phyloP scores from a whole-genome alignment of 805 yeast genomes.

The Kodamaea restingae region DNA sequence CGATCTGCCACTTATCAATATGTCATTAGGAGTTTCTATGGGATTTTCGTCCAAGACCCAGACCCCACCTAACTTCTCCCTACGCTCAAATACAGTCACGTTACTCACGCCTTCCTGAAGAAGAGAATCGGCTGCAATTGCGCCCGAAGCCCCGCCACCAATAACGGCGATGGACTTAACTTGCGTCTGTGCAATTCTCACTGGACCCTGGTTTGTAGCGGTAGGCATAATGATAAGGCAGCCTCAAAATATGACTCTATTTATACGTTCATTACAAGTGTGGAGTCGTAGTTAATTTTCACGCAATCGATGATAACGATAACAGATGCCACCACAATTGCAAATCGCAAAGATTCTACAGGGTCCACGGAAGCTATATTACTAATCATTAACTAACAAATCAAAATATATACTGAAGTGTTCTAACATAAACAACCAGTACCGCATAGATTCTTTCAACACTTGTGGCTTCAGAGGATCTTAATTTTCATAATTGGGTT shows the following conservation, averaged over 20 bases:
- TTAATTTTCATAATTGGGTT: no score
- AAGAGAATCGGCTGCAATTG: constrained; percentile 37
- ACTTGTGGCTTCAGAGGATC: no score
- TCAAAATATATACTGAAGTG: no score
- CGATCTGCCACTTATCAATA: constrained; percentile 19
- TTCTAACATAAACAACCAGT: no score
- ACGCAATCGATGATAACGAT: neutral
- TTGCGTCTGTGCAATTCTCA: constrained; percentile 7
- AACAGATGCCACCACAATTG: constrained; percentile 9
- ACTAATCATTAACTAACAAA: no score
- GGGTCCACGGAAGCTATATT: no score
- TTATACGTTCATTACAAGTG: constrained; percentile 1
- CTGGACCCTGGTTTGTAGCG: constrained; percentile 3
- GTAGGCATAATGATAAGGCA: constrained; percentile 2
- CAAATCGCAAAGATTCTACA: no score
- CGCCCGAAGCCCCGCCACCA: constrained; percentile 53
- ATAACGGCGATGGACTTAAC: constrained; percentile 38
- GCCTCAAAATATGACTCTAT: neutral
- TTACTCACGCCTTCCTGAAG: constrained; percentile 31
- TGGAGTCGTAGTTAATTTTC: neutral
- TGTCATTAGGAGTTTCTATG: constrained; percentile 17
- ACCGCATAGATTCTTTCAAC: no score
- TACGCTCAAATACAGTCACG: constrained; percentile 40
- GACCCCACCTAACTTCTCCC: constrained; percentile 39
- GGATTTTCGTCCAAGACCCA: constrained; percentile 35